A percentile compares a stretch with the other conserved stretches of the same genome.
phyloP scores from a whole-genome alignment of 164 flowering plant species.

The Nelumbo lutea region DNA sequence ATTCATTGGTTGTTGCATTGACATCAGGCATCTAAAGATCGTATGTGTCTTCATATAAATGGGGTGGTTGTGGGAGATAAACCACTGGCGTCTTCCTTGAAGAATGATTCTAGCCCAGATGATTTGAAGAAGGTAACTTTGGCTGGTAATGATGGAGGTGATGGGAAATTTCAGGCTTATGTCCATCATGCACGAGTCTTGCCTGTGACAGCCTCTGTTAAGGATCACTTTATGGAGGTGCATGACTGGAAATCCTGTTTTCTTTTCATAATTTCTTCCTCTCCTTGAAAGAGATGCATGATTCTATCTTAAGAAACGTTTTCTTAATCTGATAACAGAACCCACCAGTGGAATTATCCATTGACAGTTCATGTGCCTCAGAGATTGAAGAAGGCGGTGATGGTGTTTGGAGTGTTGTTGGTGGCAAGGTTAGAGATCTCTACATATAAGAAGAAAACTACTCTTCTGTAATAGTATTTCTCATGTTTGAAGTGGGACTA shows the following conservation, averaged over 20 bases:
- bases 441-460: background rate
- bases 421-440: constrained; percentile 68
- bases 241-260: background rate
- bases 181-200: constrained; percentile 40
- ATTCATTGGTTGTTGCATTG: background rate
- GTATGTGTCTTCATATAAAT: constrained; percentile 50
- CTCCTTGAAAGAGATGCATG: background rate
- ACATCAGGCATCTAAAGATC: constrained; percentile 42
- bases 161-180: constrained; percentile 40
- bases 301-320: background rate
- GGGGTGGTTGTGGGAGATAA: constrained; percentile 66
- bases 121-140: constrained; percentile 29
- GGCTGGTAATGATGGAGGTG: constrained; percentile 29
- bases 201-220: constrained; percentile 31
- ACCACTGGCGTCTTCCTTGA: constrained; percentile 27
- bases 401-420: constrained; percentile 86
- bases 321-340: constrained; percentile 39
- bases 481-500: background rate
- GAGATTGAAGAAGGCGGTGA: constrained; percentile 74
- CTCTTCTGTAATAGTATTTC: background rate
- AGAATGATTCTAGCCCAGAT: constrained; percentile 20
- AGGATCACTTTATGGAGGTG: constrained; percentile 53
- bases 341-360: constrained; percentile 54
- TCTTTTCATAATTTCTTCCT: constrained; percentile 2
- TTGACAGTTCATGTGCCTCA: constrained; percentile 56